These are phyloP conservation scores for Penicillium salamii DNA, from an alignment of 495 filamentous ascomycete genomes.

Conservation along the genomic window DNA sequence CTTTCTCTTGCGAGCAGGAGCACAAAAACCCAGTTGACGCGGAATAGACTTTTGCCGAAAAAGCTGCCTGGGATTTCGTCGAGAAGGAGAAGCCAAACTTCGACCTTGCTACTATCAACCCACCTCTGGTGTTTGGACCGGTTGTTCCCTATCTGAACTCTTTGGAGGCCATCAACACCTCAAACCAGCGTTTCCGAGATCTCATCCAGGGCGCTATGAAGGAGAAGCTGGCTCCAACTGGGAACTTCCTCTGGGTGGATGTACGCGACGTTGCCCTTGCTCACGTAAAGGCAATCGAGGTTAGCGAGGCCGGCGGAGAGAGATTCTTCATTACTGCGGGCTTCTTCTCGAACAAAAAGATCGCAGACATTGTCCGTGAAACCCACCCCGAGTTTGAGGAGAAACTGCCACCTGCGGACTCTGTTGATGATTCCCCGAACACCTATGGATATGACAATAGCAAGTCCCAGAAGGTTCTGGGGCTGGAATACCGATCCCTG, in stretches of 20 bases:
- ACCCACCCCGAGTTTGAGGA: slow-evolving; percentile 62
- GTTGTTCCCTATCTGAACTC: slow-evolving; percentile 63
- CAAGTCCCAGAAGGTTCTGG: slow-evolving; percentile 54
- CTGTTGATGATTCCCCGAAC: slow-evolving; percentile 30
- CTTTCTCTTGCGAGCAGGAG: neutral
- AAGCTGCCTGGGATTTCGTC: slow-evolving; percentile 79
- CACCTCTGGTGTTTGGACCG: slow-evolving; percentile 71
- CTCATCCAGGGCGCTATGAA: slow-evolving; percentile 65
- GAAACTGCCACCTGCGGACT: slow-evolving; percentile 53
- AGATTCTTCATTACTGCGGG: slow-evolving; percentile 68
- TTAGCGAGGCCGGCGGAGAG: slow-evolving; percentile 63
- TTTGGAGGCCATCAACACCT: slow-evolving; percentile 68
- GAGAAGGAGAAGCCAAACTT: slow-evolving; percentile 78
- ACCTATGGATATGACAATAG: slow-evolving; percentile 52
- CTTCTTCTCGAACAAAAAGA: slow-evolving; percentile 61
- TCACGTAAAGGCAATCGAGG: slow-evolving; percentile 69
- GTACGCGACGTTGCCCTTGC: slow-evolving; percentile 69
- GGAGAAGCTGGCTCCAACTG: slow-evolving; percentile 56
- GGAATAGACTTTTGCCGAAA: slow-evolving; percentile 53
- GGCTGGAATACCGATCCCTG: slow-evolving; percentile 53
- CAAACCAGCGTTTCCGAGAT: slow-evolving; percentile 54
- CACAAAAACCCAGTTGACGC: neutral
- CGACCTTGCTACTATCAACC: slow-evolving; percentile 67
- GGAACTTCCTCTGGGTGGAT: slow-evolving; percentile 60
- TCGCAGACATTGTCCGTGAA: slow-evolving; percentile 62